Evolutionary conservation across 1,284 basidiomycete genomes (phyloP), one percentile per base, ranked within the genome.

Genomic region (Xerocomus amazonicus): DNA sequence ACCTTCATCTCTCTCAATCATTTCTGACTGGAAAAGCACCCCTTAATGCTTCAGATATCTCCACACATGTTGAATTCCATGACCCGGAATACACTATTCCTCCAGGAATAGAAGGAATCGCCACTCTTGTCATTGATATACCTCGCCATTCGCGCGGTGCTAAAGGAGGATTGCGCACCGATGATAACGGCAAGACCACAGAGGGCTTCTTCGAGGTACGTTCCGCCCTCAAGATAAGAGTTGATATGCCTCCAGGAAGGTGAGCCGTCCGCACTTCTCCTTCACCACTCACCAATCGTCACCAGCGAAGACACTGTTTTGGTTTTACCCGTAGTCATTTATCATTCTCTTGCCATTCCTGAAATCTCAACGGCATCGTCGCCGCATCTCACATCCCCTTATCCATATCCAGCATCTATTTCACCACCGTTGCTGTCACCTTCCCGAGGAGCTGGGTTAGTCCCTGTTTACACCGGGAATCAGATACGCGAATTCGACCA

Each of bases 121-220:
- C 88, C 0, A 80, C 77, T 56, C 74, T 90, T 8, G 84, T 88
- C 5, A 82, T 90, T 55, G 81, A 89, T 61, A 78, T 89, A 10
- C 88, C 87, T 4, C 72, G 68, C 40, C 65, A 73, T 51, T 80
- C 85, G 0, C 71, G 81, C 49, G 80, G 81, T 7, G 79, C 84
- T 6, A 78, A 74, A 53, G 83, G 84, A 31, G 82, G 83, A 14
- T 49, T 54, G 7, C 54, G 73, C 54, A 19, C 65, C 68, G 48
- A 60, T 39, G 59, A 56, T 34, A 68, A 76, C 47, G 48, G 69
- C 66, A 56, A 62, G 73, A 53, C 62, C 13, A 74, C 73, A 7
- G 76, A 81, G 26, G 68, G 76, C 19, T 68, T 90, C 17, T 90
- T 90, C 52, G 82, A 85, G 59, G 75, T 90, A 42, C 31, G 57